phyloP scores from a whole-genome alignment of 495 filamentous ascomycete genomes.

The Podospora tetraspora region DNA sequence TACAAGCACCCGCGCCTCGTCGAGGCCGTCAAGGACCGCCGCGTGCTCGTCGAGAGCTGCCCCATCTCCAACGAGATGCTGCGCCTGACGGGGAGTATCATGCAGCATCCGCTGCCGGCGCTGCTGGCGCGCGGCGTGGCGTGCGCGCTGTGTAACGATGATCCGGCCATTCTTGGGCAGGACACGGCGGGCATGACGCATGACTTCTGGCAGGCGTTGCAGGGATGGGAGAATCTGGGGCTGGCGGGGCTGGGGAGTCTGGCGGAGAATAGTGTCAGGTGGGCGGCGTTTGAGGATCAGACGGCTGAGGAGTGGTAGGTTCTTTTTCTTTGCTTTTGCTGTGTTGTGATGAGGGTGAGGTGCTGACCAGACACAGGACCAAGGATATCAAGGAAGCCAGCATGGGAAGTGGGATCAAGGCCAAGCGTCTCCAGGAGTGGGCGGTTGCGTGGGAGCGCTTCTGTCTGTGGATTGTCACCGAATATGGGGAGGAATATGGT shows the following conservation, averaged over 20 bases:
- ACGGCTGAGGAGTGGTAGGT: constrained; percentile 55
- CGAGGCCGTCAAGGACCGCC: constrained; percentile 79
- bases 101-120: constrained; percentile 76
- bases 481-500: constrained; percentile 54
- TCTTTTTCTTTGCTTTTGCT: background rate
- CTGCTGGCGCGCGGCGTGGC: constrained; percentile 78
- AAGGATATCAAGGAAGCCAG: constrained; percentile 66
- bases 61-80: constrained; percentile 73
- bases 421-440: constrained; percentile 70
- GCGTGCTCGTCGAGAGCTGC: constrained; percentile 81
- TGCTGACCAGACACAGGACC: constrained; percentile 39
- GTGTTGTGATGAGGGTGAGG: background rate
- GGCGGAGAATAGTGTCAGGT: constrained; percentile 87
- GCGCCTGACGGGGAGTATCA: constrained; percentile 67
- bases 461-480: constrained; percentile 81
- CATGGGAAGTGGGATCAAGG: constrained; percentile 67
- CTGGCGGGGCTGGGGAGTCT: constrained; percentile 75
- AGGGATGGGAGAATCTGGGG: constrained; percentile 80
- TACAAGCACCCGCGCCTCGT: constrained; percentile 89
- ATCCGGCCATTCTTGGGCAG: constrained; percentile 76
- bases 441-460: constrained; percentile 78
- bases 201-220: constrained; percentile 88
- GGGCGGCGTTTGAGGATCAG: constrained; percentile 83
- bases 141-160: constrained; percentile 75
- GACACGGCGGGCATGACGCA: constrained; percentile 71